phyloP scores from a whole-genome alignment of 768 basidiomycete species.

The Suillus paluster region DNA sequence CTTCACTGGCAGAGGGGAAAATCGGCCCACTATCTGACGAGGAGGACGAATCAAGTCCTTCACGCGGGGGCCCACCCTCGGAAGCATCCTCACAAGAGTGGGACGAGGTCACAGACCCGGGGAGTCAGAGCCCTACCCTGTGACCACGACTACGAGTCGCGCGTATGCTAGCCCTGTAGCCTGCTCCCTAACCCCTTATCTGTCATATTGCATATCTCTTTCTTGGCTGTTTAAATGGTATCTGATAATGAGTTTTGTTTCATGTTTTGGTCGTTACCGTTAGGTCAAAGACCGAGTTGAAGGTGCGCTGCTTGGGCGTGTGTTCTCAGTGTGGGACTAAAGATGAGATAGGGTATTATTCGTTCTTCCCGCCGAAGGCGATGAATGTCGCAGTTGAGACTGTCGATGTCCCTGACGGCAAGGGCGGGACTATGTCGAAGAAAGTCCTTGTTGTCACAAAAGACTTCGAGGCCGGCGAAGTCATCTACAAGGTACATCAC shows the following conservation, averaged over 20 bases:
- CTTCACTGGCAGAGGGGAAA: constrained; percentile 44
- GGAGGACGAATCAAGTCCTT: constrained; percentile 59
- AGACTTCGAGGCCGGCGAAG: constrained; percentile 71
- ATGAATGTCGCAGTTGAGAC: constrained; percentile 68
- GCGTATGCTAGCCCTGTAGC: constrained; percentile 29
- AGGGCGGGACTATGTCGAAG: constrained; percentile 37
- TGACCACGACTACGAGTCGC: constrained; percentile 41
- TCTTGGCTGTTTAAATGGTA: constrained; percentile 30
- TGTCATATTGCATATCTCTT: constrained; percentile 20
- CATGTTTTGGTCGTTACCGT: constrained; percentile 22
- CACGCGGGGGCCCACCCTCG: constrained; percentile 72
- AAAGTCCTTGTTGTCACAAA: constrained; percentile 66
- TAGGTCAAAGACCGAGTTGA: constrained; percentile 70
- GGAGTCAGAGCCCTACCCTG: constrained; percentile 53
- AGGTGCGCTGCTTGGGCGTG: constrained; percentile 61
- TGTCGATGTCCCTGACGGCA: constrained; percentile 28
- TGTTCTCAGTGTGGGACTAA: constrained; percentile 18
- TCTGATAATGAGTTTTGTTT: constrained; percentile 61
- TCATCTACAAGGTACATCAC: constrained; percentile 70
- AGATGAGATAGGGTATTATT: constrained; percentile 66
- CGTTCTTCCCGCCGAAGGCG: constrained; percentile 73
- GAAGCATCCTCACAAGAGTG: constrained; percentile 90
- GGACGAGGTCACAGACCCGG: constrained; percentile 85
- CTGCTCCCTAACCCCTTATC: constrained; percentile 21
- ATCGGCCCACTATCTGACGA: constrained; percentile 45